A percentile compares a stretch with the other conserved stretches of the same genome.
Evolutionary conservation across 1,139 yeast genomes (phyloP).

Genomic region (Hemisphaericaspora subhashii): DNA sequence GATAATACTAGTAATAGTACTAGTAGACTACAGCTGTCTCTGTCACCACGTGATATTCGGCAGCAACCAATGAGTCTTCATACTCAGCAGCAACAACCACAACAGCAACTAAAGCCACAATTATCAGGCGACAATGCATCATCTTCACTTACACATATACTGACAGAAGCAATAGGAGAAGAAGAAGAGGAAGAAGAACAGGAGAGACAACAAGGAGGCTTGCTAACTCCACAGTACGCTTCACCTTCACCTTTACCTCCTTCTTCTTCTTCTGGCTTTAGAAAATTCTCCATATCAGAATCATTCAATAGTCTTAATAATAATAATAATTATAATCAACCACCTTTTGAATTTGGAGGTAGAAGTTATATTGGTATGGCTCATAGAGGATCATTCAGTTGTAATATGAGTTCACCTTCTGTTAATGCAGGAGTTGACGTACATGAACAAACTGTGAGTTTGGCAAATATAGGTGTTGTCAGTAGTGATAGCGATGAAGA

Average conservation of each 20-base stretch:
- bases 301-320: constrained; percentile 25
- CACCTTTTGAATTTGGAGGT: constrained; percentile 44
- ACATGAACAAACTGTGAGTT: constrained; percentile 63
- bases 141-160: background rate
- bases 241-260: background rate
- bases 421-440: constrained; percentile 51
- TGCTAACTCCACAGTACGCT: background rate
- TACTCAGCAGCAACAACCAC: background rate
- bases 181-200: no score
- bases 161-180: background rate
- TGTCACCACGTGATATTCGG: background rate
- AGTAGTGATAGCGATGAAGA: constrained; percentile 20
- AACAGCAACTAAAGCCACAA: background rate
- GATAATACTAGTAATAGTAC: no score
- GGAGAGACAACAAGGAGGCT: background rate
- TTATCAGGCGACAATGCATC: background rate
- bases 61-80: background rate
- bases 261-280: constrained; percentile 5
- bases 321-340: constrained; percentile 21
- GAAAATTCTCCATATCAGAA: constrained; percentile 28
- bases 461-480: constrained; percentile 61
- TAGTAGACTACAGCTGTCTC: no score
- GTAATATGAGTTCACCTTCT: constrained; percentile 30
- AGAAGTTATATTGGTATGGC: constrained; percentile 42
- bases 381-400: constrained; percentile 18